Evolutionary conservation across 108 stramenopile genomes (phyloP).

Genomic region (Cylindrotheca closterium): DNA sequence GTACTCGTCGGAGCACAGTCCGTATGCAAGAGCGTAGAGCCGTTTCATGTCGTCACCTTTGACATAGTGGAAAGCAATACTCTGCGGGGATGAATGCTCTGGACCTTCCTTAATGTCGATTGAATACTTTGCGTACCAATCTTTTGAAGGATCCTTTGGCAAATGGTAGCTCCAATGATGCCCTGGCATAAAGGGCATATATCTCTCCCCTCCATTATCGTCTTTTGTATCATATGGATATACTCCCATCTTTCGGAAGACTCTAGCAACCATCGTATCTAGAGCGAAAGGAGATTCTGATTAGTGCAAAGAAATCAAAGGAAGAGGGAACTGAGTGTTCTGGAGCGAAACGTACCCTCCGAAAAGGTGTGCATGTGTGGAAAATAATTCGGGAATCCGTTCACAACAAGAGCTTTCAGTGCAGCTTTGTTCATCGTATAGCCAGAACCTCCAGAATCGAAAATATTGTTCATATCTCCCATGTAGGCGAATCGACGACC

Average conservation of each 20-base stretch:
- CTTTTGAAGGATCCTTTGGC: conserved; percentile 42
- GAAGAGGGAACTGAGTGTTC: neutral
- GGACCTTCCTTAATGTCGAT: conserved; percentile 84
- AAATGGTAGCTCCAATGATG: conserved; percentile 73
- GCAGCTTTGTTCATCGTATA: conserved; percentile 94
- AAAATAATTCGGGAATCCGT: conserved; percentile 73
- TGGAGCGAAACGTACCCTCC: conserved; percentile 13
- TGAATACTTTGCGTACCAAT: conserved; percentile 90
- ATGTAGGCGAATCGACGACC: conserved; percentile 85
- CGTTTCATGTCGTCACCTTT: conserved; percentile 75
- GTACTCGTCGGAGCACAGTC: conserved; percentile 44
- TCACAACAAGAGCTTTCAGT: conserved; percentile 69
- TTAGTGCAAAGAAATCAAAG: neutral
- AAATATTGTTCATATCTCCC: conserved; percentile 78
- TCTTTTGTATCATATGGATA: conserved; percentile 92
- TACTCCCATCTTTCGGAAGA: conserved; percentile 66
- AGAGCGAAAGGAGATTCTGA: conserved; percentile 16
- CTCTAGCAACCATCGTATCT: conserved; percentile 87
- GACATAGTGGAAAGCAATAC: conserved; percentile 94
- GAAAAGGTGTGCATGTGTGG: conserved; percentile 82
- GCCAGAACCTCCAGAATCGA: conserved; percentile 94
- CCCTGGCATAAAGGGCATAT: conserved; percentile 93
- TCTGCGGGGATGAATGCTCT: conserved; percentile 87
- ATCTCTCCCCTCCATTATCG: conserved; percentile 85
- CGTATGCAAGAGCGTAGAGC: conserved; percentile 75